These are phyloP conservation scores for Plectosphaerella plurivora DNA, from an alignment of 2,329 filamentous ascomycete genomes.

Conservation along the genomic window DNA sequence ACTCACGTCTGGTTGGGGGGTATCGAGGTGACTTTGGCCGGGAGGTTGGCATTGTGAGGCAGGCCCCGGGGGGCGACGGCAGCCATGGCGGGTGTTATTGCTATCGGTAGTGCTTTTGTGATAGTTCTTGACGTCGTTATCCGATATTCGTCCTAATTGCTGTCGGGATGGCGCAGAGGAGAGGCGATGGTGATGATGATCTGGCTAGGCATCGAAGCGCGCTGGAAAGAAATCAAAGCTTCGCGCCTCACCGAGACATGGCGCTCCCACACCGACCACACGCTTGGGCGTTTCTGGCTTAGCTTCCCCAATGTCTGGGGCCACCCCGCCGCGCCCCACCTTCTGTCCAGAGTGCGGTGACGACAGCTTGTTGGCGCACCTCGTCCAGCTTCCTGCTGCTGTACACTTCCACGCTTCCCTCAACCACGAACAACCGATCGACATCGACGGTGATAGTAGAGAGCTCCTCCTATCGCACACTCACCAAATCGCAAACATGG, in stretches of 20 bases:
- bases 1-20: conserved; percentile 74
- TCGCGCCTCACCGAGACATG: too few species aligned
- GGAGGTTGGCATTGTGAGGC: conserved; percentile 35
- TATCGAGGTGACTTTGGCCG: conserved; percentile 48
- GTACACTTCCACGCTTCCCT: background rate
- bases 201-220: background rate
- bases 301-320: background rate
- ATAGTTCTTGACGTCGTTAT: background rate
- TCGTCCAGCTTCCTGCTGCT: background rate
- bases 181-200: background rate
- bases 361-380: background rate
- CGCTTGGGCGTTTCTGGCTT: background rate
- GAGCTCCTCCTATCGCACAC: conserved; percentile 83
- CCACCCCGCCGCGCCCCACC: background rate
- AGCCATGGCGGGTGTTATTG: conserved; percentile 22
- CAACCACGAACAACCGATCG: background rate
- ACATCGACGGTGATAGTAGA: conserved; percentile 73
- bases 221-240: background rate
- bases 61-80: conserved; percentile 33
- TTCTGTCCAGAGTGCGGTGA: background rate
- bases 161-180: background rate
- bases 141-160: background rate
- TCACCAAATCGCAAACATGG: conserved; percentile 52
- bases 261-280: background rate
- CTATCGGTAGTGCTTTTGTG: background rate